A percentile compares a stretch with the other conserved stretches of the same genome.
These are phyloP conservation scores for Pistacia vera DNA, from an alignment of 345 rosid species.

Conservation along the genomic window DNA sequence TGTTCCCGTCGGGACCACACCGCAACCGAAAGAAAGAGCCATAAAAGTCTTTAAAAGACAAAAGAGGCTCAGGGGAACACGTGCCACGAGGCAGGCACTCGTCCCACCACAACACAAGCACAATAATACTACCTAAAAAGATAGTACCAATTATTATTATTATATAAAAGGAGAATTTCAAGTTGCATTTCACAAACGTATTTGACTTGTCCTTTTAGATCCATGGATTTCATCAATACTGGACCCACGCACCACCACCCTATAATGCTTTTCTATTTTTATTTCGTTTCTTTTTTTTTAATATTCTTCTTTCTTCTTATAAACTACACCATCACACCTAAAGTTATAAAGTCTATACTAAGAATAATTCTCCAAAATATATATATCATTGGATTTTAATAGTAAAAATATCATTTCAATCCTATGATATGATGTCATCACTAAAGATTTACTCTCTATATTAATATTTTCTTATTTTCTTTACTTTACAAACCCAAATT, in stretches of 20 bases:
- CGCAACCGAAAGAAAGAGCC: too few species aligned
- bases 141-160: too few species aligned
- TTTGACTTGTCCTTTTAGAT: constrained; percentile 14
- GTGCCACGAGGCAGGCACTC: neutral
- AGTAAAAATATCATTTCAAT: too few species aligned
- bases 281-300: constrained; percentile 4
- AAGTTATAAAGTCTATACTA: too few species aligned
- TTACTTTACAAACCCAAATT: too few species aligned
- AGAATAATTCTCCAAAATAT: too few species aligned
- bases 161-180: neutral
- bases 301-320: constrained; percentile 9
- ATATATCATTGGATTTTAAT: too few species aligned
- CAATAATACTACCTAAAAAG: neutral
- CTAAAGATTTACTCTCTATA: too few species aligned
- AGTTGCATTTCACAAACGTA: constrained; percentile 22
- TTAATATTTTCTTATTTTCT: too few species aligned
- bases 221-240: neutral
- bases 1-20: neutral
- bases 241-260: constrained; percentile 24
- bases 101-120: neutral
- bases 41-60: neutral
- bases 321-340: too few species aligned
- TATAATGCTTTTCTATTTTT: neutral
- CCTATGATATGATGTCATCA: too few species aligned
- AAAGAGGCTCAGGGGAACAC: neutral